Evolutionary conservation across 140 eudicot species (phyloP).

Genomic region (Flaveria floridana): DNA sequence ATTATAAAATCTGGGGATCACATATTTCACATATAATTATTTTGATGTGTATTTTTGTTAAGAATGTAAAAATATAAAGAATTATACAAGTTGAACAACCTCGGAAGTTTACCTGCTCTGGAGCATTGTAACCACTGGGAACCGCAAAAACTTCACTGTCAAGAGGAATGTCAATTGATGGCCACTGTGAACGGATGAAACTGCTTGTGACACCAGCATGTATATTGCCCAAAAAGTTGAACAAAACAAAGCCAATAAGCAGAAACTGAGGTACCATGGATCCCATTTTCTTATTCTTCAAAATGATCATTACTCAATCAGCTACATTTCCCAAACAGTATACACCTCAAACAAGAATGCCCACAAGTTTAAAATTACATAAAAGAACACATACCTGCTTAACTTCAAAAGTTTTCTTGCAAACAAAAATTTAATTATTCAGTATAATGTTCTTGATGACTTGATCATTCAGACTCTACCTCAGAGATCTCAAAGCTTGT

Average conservation of each 20-base stretch:
- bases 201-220: conserved; percentile 65
- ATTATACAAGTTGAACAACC: not conserved
- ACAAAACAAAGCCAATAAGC: conserved; percentile 38
- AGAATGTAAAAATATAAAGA: not conserved
- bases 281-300: conserved; percentile 31
- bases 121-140: conserved; percentile 72
- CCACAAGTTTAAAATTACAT: conserved; percentile 19
- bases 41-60: not conserved
- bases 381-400: not conserved
- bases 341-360: conserved; percentile 8
- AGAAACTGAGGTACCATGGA: conserved; percentile 33
- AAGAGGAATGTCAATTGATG: conserved; percentile 79
- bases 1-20: not conserved
- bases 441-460: not conserved
- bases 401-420: not conserved
- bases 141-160: conserved; percentile 66
- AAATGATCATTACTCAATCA: not conserved
- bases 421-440: not conserved
- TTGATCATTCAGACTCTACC: not conserved
- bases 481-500: not conserved
- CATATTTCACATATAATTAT: not conserved
- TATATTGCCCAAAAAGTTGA: conserved; percentile 38
- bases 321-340: not conserved
- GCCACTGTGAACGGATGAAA: conserved; percentile 69
- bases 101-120: conserved; percentile 62